Evolutionary conservation across 2,329 filamentous ascomycete genomes (phyloP).

Genomic region (Scolecobasidium constrictum): DNA sequence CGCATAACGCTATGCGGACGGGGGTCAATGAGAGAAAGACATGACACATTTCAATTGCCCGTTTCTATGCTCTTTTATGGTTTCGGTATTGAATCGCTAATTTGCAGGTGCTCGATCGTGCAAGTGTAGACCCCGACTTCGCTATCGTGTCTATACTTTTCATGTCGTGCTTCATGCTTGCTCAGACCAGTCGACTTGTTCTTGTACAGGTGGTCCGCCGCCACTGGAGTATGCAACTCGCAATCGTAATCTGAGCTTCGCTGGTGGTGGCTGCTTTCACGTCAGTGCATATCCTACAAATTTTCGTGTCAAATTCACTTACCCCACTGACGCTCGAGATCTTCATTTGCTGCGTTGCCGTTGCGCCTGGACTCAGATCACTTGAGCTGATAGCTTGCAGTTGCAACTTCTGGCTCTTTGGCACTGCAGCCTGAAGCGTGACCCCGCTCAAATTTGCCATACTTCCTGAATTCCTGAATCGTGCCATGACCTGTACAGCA

Average conservation of each 20-base stretch:
- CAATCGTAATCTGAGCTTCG: constrained; percentile 66
- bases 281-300: constrained; percentile 7
- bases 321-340: constrained; percentile 78
- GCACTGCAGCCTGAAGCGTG: constrained; percentile 85
- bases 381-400: constrained; percentile 78
- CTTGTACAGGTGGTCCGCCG: constrained; percentile 59
- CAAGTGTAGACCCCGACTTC: too few species aligned
- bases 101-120: too few species aligned
- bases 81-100: too few species aligned
- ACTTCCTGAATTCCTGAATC: constrained; percentile 68
- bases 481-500: constrained; percentile 69
- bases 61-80: too few species aligned
- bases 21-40: too few species aligned
- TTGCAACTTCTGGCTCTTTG: constrained; percentile 91
- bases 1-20: too few species aligned
- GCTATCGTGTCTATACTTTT: background rate
- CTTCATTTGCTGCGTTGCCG: constrained; percentile 86
- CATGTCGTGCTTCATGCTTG: constrained; percentile 29
- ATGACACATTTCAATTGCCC: too few species aligned
- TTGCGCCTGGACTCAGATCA: constrained; percentile 64
- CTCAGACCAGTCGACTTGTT: constrained; percentile 97
- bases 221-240: constrained; percentile 72
- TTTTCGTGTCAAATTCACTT: constrained; percentile 39
- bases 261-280: constrained; percentile 50
- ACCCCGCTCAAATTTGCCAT: constrained; percentile 60